phyloP scores from a whole-genome alignment of 768 basidiomycete genomes.

The Rhizopogon vulgaris region DNA sequence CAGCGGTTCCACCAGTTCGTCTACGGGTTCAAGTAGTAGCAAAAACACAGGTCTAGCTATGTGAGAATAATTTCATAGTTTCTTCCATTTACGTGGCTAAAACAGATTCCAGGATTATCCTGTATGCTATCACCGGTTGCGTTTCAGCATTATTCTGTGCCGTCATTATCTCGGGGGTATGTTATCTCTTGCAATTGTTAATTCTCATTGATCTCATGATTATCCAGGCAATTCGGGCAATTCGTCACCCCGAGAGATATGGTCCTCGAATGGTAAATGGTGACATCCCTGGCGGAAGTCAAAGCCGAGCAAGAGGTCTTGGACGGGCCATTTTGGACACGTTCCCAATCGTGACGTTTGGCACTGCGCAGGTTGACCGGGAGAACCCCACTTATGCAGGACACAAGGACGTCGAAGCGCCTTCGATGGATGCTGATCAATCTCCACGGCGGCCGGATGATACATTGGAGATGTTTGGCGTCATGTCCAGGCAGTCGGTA shows the following conservation, averaged over 20 bases:
- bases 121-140: constrained; percentile 85
- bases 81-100: constrained; percentile 2
- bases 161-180: constrained; percentile 79
- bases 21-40: constrained; percentile 7
- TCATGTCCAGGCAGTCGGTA: background rate
- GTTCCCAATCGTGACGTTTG: constrained; percentile 91
- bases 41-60: constrained; percentile 68
- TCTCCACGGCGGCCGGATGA: constrained; percentile 9
- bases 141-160: constrained; percentile 80
- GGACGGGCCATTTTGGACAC: constrained; percentile 93
- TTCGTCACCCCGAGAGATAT: constrained; percentile 88
- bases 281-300: constrained; percentile 29
- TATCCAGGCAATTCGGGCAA: constrained; percentile 66
- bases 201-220: constrained; percentile 4
- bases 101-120: constrained; percentile 50
- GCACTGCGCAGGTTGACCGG: constrained; percentile 21
- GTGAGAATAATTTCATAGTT: constrained; percentile 32
- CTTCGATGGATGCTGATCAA: constrained; percentile 1
- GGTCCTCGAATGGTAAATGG: constrained; percentile 55
- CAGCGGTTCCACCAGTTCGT: constrained; percentile 12
- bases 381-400: constrained; percentile 5
- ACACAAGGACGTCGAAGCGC: constrained; percentile 29
- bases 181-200: constrained; percentile 17
- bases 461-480: constrained; percentile 2
- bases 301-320: constrained; percentile 76